A percentile compares a stretch with the other conserved stretches of the same genome.
phyloP scores from a whole-genome alignment of 148 eudicot genomes.

The Polygonum maritimum region DNA sequence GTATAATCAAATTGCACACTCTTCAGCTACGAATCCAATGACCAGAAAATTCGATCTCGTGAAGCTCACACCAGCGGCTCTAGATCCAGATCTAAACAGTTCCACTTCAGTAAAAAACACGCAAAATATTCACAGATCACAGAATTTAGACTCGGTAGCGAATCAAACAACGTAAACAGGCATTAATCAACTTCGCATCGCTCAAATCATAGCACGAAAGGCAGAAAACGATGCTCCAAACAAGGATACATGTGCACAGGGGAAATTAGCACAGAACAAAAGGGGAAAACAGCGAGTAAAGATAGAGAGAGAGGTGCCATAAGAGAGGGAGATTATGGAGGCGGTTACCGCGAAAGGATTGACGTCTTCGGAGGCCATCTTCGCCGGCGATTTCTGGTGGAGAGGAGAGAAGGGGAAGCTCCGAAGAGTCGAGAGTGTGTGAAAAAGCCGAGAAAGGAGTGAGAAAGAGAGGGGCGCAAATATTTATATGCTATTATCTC shows the following conservation, averaged over 20 bases:
- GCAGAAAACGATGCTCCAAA: neutral
- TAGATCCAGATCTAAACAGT: conserved; percentile 2
- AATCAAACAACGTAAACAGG: neutral
- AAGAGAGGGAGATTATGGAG: neutral
- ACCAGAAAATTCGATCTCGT: neutral
- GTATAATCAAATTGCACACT: neutral
- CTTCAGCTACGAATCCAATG: neutral
- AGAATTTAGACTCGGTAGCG: neutral
- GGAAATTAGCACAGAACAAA: neutral
- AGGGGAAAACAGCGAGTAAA: neutral
- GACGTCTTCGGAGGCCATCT: conserved; percentile 69
- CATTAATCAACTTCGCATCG: neutral
- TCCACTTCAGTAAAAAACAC: neutral
- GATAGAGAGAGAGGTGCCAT: neutral
- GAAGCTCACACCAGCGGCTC: neutral
- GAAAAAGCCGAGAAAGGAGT: neutral
- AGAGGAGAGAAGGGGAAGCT: conserved; percentile 1
- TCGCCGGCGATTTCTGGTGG: neutral
- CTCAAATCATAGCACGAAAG: neutral
- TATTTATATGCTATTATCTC: neutral
- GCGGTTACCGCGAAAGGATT: conserved; percentile 74
- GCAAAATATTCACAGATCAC: neutral
- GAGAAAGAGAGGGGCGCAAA: neutral
- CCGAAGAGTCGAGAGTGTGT: neutral
- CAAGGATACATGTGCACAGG: neutral